These are phyloP conservation scores for Madurella fahalii DNA, from an alignment of 2,329 filamentous ascomycete species.

Conservation along the genomic window DNA sequence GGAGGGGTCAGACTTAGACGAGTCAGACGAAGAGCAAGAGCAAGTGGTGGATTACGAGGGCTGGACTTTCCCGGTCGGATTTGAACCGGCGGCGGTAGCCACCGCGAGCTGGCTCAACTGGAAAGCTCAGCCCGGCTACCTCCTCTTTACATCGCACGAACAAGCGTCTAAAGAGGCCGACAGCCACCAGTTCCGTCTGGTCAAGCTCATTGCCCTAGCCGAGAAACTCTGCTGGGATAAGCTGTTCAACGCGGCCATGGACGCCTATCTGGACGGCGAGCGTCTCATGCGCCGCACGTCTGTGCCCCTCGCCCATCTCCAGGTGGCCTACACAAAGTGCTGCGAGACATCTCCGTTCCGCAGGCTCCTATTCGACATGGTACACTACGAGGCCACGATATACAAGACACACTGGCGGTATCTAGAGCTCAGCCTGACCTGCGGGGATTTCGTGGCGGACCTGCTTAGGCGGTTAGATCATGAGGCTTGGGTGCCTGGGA, in stretches of 20 bases:
- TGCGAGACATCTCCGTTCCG: background rate
- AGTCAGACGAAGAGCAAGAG: background rate
- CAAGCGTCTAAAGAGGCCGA: background rate
- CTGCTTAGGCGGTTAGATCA: background rate
- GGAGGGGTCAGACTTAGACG: too few species aligned
- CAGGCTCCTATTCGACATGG: background rate
- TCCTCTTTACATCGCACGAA: background rate
- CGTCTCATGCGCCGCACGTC: background rate
- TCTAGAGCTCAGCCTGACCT: background rate
- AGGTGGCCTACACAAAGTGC: background rate
- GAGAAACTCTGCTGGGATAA: background rate
- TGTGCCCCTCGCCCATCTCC: background rate
- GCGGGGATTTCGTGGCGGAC: background rate
- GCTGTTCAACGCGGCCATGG: background rate
- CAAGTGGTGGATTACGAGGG: background rate
- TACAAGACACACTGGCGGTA: background rate
- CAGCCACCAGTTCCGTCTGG: background rate
- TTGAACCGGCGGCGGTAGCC: background rate
- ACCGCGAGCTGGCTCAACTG: background rate
- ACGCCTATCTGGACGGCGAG: background rate
- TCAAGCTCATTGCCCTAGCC: background rate
- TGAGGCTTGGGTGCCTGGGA: background rate
- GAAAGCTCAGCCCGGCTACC: background rate
- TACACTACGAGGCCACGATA: background rate
- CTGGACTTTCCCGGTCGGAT: background rate